phyloP scores from a whole-genome alignment of 2,329 filamentous ascomycete species.

The Scedosporium aurantiacum region DNA sequence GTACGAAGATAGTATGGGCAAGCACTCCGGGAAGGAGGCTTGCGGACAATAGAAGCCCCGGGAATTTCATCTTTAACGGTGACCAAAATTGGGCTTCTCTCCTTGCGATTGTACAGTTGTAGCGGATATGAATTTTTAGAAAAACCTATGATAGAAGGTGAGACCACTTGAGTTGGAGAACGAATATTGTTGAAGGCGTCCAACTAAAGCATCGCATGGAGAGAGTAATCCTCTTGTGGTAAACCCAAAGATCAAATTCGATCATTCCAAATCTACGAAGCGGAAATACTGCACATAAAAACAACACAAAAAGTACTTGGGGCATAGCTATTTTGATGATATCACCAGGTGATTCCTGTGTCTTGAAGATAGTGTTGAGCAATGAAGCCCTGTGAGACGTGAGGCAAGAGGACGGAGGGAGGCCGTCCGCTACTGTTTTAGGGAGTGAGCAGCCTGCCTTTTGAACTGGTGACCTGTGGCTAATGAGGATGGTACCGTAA shows the following conservation, averaged over 20 bases:
- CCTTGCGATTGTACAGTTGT: not conserved
- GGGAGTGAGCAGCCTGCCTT: not conserved
- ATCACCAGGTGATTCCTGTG: not conserved
- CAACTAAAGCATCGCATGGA: not conserved
- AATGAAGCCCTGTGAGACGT: not conserved
- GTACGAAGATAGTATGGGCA: constrained; percentile 21
- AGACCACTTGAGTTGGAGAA: too few relatives aligned
- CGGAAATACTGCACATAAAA: not conserved
- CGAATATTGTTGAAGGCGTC: not conserved
- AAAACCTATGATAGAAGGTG: too few relatives aligned
- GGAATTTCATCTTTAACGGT: constrained; percentile 21
- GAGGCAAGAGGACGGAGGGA: not conserved
- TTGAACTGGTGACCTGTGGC: not conserved
- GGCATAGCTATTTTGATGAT: not conserved
- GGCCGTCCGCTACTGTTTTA: not conserved
- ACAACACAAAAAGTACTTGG: not conserved
- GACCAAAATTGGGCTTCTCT: not conserved
- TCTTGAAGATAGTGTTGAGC: not conserved
- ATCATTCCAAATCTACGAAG: not conserved
- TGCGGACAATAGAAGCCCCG: constrained; percentile 12
- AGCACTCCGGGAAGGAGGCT: constrained; percentile 16
- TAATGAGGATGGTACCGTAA: not conserved
- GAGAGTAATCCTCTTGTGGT: too few relatives aligned
- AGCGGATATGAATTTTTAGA: not conserved
- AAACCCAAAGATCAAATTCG: too few relatives aligned